These are phyloP conservation scores for Fusarium odoratissimum DNA, from an alignment of 2,329 filamentous ascomycete genomes.

Conservation along the genomic window DNA sequence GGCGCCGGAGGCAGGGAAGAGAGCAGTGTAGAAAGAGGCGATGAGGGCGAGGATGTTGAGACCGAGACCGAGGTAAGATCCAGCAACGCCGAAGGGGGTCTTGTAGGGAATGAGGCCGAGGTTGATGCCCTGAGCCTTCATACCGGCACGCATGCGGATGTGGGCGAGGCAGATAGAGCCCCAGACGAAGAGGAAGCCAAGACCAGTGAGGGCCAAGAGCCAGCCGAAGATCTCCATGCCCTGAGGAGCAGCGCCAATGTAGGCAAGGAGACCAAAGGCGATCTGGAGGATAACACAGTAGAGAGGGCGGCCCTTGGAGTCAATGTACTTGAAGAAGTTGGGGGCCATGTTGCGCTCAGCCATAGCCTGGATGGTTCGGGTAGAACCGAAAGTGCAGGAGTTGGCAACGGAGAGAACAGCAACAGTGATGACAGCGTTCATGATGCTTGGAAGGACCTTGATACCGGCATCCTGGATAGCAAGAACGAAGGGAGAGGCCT, in stretches of 20 bases:
- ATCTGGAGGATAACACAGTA: slow-evolving; percentile 77
- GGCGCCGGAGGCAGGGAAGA: slow-evolving; percentile 61
- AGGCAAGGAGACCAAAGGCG: slow-evolving; percentile 78
- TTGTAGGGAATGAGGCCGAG: slow-evolving; percentile 83
- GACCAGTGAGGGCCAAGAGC: slow-evolving; percentile 80
- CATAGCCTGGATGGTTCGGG: slow-evolving; percentile 87
- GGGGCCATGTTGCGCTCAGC: slow-evolving; percentile 90
- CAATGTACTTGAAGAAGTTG: slow-evolving; percentile 80
- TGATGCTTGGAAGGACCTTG: slow-evolving; percentile 81
- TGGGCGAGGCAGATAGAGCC: slow-evolving; percentile 86
- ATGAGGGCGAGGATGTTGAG: slow-evolving; percentile 83
- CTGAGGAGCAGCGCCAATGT: slow-evolving; percentile 73
- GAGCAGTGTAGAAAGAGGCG: slow-evolving; percentile 83
- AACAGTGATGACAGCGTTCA: slow-evolving; percentile 94
- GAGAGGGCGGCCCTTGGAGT: slow-evolving; percentile 82
- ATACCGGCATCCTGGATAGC: slow-evolving; percentile 89
- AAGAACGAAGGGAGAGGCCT: slow-evolving; percentile 92
- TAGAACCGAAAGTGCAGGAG: slow-evolving; percentile 90
- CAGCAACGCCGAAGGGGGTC: slow-evolving; percentile 81
- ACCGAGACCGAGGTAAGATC: slow-evolving; percentile 82
- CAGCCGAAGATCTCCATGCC: slow-evolving; percentile 78
- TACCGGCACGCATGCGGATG: slow-evolving; percentile 88
- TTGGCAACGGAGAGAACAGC: slow-evolving; percentile 93
- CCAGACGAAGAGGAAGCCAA: slow-evolving; percentile 86
- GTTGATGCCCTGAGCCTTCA: slow-evolving; percentile 73